Percentiles rank a stretch among this genome's conserved stretches.
Conservation (phyloP, 768 basidiomycete genomes). For the Lactifluus pinguis region DNA sequence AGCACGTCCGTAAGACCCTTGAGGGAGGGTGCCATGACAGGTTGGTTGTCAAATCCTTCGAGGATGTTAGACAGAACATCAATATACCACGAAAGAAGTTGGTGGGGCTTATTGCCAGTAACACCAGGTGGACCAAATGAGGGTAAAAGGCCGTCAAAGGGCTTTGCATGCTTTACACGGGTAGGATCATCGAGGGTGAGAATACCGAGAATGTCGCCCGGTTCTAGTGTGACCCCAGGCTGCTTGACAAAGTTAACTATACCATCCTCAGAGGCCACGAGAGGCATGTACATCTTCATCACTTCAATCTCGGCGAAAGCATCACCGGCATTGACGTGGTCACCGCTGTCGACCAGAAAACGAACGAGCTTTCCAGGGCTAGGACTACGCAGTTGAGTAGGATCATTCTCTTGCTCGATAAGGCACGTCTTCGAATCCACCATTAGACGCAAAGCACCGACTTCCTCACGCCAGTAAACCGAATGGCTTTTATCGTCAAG, state of each 20-base stretch:
- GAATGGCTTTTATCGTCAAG: conserved; percentile 95
- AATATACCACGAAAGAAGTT: conserved; percentile 66
- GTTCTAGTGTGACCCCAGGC: conserved; percentile 91
- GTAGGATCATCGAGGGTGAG: conserved; percentile 91
- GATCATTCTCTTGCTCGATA: conserved; percentile 99
- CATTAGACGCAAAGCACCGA: conserved; percentile 85
- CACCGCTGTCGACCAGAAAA: conserved; percentile 92
- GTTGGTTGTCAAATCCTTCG: conserved; percentile 94
- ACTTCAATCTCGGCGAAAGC: conserved; percentile 98
- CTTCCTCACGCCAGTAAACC: conserved; percentile 97
- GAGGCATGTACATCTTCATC: conserved; percentile 99
- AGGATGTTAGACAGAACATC: conserved; percentile 83
- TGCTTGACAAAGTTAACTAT: conserved; percentile 95
- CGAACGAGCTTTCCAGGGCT: conserved; percentile 94
- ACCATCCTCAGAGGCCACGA: conserved; percentile 90
- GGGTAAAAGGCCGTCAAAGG: conserved; percentile 91
- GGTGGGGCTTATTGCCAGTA: conserved; percentile 83
- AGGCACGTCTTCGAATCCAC: conserved; percentile 97
- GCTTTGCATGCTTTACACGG: conserved; percentile 96
- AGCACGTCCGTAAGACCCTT: conserved; percentile 81
- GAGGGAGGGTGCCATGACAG: conserved; percentile 76
- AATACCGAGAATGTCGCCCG: conserved; percentile 96
- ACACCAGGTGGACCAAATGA: conserved; percentile 79
- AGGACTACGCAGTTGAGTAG: conserved; percentile 91
- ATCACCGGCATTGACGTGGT: conserved; percentile 94